phyloP scores from a whole-genome alignment of 345 rosid genomes.

The Brassica juncea region DNA sequence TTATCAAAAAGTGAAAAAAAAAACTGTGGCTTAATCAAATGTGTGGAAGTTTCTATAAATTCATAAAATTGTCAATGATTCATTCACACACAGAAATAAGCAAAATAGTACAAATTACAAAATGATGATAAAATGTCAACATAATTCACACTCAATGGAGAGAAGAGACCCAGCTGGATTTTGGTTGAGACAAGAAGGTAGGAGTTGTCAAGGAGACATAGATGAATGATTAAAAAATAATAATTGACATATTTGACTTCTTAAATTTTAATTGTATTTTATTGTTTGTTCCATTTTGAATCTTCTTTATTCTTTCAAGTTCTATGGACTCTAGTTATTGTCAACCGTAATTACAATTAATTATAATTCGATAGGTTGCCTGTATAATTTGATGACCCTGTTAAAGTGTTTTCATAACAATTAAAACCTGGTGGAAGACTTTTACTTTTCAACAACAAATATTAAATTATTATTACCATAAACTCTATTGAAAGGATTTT shows the following conservation, averaged over 20 bases:
- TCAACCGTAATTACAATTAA: constrained; percentile 29
- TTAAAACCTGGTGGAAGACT: not conserved
- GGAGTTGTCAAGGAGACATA: constrained; percentile 38
- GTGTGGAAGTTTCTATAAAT: not conserved
- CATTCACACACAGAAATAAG: not conserved
- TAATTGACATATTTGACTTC: constrained; percentile 35
- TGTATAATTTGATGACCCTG: not conserved
- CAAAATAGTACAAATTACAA: not conserved
- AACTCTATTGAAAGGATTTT: not conserved
- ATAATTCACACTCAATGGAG: not conserved
- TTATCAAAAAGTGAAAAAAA: not conserved
- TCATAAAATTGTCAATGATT: not conserved
- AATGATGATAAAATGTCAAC: constrained; percentile 7
- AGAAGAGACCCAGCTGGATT: constrained; percentile 26
- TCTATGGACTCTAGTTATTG: constrained; percentile 6
- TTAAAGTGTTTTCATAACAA: not conserved
- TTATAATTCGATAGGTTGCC: not conserved
- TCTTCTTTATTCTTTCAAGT: constrained; percentile 22
- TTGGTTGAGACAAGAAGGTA: constrained; percentile 22
- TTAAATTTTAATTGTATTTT: not conserved
- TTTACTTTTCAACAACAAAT: not conserved
- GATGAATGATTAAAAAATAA: constrained; percentile 15
- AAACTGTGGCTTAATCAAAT: not conserved
- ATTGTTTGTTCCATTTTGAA: constrained; percentile 36
- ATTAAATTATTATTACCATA: not conserved